Conservation (phyloP, 805 yeast species). For the Candida ovalis region DNA sequence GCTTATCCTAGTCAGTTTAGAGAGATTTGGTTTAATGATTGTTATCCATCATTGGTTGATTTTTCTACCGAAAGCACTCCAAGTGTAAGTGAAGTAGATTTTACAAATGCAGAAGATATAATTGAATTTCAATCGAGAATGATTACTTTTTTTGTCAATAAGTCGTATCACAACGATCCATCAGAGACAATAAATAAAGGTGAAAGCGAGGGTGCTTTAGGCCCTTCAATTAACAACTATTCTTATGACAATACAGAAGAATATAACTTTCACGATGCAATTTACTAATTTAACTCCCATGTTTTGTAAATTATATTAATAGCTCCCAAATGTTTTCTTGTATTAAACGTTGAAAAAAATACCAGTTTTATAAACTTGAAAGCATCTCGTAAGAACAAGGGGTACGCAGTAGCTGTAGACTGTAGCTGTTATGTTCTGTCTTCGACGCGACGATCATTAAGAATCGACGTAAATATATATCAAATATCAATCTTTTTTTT, state of each 20-base stretch:
- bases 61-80: constrained; percentile 23
- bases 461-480: no score
- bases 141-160: constrained; percentile 43
- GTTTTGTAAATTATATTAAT: neutral
- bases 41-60: constrained; percentile 46
- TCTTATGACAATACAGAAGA: constrained; percentile 18
- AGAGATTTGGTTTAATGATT: constrained; percentile 36
- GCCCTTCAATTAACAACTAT: constrained; percentile 13
- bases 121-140: constrained; percentile 50
- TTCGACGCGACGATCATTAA: no score
- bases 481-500: no score
- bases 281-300: constrained; percentile 6
- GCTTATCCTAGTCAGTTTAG: constrained; percentile 28
- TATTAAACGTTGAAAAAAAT: no score
- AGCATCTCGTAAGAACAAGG: no score
- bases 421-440: no score
- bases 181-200: constrained; percentile 21
- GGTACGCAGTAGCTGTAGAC: no score
- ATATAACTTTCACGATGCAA: constrained; percentile 16
- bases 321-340: no score
- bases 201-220: constrained; percentile 13
- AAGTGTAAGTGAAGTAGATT: constrained; percentile 24
- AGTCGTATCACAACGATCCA: constrained; percentile 33
- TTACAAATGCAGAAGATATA: constrained; percentile 42
- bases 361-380: no score